These are phyloP conservation scores for Croton laevigatus DNA, from an alignment of 441 rosid species.

Conservation along the genomic window DNA sequence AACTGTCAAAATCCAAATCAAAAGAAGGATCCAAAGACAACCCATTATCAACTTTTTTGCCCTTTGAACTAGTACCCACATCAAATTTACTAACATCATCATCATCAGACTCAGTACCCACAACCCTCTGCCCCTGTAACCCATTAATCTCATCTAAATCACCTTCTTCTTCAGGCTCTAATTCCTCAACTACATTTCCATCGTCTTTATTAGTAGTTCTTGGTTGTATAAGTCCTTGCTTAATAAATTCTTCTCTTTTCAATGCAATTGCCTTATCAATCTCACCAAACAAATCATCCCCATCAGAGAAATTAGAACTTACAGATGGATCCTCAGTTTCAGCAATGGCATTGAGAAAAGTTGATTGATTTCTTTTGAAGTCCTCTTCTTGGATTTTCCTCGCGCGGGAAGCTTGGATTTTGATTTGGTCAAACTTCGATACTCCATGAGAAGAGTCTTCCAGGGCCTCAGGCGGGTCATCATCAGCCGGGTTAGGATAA, in stretches of 20 bases:
- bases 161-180: conserved; percentile 69
- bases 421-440: conserved; percentile 67
- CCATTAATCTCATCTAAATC: conserved; percentile 85
- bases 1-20: conserved; percentile 73
- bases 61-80: conserved; percentile 28
- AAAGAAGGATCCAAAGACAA: conserved; percentile 47
- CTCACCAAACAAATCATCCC: conserved; percentile 77
- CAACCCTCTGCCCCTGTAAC: conserved; percentile 50
- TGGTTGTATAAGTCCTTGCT: conserved; percentile 61
- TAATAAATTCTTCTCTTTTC: conserved; percentile 74
- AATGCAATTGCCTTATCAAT: conserved; percentile 81
- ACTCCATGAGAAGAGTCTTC: conserved; percentile 85
- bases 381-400: conserved; percentile 70
- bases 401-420: conserved; percentile 70
- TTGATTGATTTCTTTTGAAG: conserved; percentile 59
- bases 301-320: conserved; percentile 15
- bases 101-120: conserved; percentile 32
- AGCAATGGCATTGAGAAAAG: conserved; percentile 72
- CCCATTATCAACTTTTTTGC: conserved; percentile 26
- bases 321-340: conserved; percentile 50
- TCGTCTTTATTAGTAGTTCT: conserved; percentile 27
- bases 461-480: conserved; percentile 89
- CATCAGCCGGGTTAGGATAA: conserved; percentile 61
- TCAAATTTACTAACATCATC: conserved; percentile 31
- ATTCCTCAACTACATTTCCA: conserved; percentile 41